Conservation (phyloP, 169 alveolate species). For the Plasmodium cynomolgi region DNA sequence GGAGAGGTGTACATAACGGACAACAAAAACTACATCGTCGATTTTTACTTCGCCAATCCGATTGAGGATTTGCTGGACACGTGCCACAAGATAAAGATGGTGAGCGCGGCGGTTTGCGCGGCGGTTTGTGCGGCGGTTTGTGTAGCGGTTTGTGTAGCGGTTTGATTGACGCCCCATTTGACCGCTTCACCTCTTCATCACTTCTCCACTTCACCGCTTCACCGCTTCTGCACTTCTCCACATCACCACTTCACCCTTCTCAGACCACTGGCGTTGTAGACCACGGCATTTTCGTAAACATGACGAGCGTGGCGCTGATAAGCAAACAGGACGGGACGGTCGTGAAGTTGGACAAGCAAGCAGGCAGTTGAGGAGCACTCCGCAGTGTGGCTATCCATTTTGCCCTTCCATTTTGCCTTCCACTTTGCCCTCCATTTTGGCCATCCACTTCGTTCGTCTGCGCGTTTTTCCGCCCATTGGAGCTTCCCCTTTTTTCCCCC, state of each 20-base stretch:
- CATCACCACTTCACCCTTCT: background rate
- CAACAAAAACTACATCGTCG: conserved; percentile 81
- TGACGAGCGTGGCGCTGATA: conserved; percentile 83
- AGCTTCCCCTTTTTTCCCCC: background rate
- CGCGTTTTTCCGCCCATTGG: background rate
- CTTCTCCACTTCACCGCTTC: background rate
- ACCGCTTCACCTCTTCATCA: background rate
- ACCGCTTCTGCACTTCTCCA: background rate
- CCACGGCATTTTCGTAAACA: conserved; percentile 83
- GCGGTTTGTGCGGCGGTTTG: background rate
- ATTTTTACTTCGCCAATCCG: conserved; percentile 77
- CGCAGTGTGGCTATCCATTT: background rate
- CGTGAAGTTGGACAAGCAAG: conserved; percentile 24
- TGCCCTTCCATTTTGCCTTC: background rate
- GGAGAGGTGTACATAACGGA: conserved; percentile 81
- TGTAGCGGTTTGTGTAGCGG: background rate
- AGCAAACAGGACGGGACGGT: conserved; percentile 83
- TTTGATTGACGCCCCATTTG: background rate
- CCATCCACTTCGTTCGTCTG: background rate
- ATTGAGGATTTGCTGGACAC: conserved; percentile 68
- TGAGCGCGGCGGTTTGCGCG: background rate
- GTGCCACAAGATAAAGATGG: conserved; percentile 75
- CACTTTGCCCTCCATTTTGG: background rate
- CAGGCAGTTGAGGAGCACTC: background rate
- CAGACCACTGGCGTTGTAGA: conserved; percentile 88